phyloP scores from a whole-genome alignment of 345 rosid species.

The Moricandia arvensis region DNA sequence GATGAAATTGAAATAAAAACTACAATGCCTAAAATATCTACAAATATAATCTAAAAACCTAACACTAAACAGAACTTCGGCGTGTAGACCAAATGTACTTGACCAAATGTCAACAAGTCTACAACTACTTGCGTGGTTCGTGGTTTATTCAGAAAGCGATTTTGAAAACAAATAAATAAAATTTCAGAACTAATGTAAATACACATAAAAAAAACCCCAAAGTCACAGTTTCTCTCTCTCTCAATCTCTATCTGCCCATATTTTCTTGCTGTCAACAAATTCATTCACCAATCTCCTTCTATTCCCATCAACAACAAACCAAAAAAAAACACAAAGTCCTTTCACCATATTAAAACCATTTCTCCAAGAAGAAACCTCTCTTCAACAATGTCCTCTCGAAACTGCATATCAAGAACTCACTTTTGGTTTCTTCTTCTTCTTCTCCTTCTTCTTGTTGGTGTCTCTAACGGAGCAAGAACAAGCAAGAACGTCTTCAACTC shows the following conservation, averaged over 20 bases:
- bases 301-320: constrained; percentile 25
- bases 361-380: constrained; percentile 12
- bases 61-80: constrained; percentile 26
- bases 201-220: constrained; percentile 4
- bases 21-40: not conserved
- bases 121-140: constrained; percentile 32
- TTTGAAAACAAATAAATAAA: not conserved
- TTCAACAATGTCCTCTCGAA: constrained; percentile 22
- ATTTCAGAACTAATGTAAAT: constrained; percentile 9
- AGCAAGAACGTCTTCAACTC: constrained; percentile 25
- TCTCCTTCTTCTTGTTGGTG: constrained; percentile 22
- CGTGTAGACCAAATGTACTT: constrained; percentile 30
- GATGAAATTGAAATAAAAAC: not conserved
- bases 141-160: not conserved
- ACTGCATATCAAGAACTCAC: constrained; percentile 11
- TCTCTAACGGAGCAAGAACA: constrained; percentile 33
- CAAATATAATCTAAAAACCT: constrained; percentile 12
- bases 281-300: constrained; percentile 22
- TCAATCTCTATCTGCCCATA: constrained; percentile 31
- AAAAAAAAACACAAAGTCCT: not conserved
- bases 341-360: not conserved
- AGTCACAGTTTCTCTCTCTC: constrained; percentile 19
- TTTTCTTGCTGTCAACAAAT: constrained; percentile 38
- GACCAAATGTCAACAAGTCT: constrained; percentile 27
- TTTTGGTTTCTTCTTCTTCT: constrained; percentile 12